A percentile compares a stretch with the other conserved stretches of the same genome.
Evolutionary conservation across 1,284 basidiomycete genomes (phyloP).

Genomic region (Sparassis latifolia): DNA sequence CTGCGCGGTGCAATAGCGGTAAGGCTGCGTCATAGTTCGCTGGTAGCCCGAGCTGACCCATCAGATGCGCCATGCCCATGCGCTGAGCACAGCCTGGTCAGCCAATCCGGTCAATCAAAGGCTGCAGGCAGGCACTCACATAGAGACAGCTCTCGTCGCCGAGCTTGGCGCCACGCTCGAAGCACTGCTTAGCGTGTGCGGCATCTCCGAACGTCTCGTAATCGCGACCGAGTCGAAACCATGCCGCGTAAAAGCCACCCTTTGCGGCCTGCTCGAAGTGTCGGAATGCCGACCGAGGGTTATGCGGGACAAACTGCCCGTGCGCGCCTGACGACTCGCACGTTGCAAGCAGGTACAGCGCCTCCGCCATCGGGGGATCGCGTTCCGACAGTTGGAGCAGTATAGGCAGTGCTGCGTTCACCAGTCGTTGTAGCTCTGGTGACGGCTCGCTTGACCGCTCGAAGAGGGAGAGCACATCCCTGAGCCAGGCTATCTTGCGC

Average conservation of each 20-base stretch:
- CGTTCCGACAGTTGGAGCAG: conserved; percentile 45
- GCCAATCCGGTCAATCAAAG: background rate
- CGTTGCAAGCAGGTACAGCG: conserved; percentile 69
- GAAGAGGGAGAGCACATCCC: conserved; percentile 75
- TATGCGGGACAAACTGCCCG: conserved; percentile 53
- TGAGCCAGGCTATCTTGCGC: conserved; percentile 66
- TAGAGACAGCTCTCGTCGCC: conserved; percentile 20
- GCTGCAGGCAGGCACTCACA: conserved; percentile 7
- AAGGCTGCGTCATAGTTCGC: conserved; percentile 54
- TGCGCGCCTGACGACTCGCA: conserved; percentile 65
- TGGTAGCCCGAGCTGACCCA: conserved; percentile 76
- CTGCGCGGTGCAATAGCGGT: conserved; percentile 71
- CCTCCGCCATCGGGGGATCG: conserved; percentile 46
- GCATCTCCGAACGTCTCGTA: conserved; percentile 85
- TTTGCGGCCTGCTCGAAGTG: conserved; percentile 82
- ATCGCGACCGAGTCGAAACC: conserved; percentile 87
- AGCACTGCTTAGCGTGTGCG: conserved; percentile 20
- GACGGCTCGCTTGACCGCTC: conserved; percentile 34
- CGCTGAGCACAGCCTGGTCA: conserved; percentile 44
- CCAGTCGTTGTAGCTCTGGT: conserved; percentile 53
- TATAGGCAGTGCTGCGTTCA: conserved; percentile 59
- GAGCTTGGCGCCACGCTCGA: conserved; percentile 17
- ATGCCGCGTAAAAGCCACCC: conserved; percentile 65
- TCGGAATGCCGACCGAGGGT: conserved; percentile 78
- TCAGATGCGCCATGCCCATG: conserved; percentile 85